Percentiles rank a stretch among this genome's conserved stretches.
Conservation (phyloP, 2,329 filamentous ascomycete species). For the Claviceps pusilla region DNA sequence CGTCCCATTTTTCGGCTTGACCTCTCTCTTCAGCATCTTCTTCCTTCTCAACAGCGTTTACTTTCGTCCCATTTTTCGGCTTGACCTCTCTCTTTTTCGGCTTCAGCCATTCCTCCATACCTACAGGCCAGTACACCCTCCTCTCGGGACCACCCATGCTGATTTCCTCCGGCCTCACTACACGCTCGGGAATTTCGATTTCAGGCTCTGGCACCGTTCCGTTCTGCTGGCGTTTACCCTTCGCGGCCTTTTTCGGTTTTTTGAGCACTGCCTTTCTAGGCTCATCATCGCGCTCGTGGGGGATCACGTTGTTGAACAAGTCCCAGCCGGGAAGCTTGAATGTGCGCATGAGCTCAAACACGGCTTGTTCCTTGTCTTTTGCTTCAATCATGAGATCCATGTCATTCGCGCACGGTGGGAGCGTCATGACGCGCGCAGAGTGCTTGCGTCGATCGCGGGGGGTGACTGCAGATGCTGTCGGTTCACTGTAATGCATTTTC, state of each 20-base stretch:
- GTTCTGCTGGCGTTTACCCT: conserved; percentile 22
- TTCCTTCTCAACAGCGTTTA: conserved; percentile 12
- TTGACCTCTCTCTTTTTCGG: conserved; percentile 59
- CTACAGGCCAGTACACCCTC: conserved; percentile 79
- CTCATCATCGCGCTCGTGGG: conserved; percentile 63
- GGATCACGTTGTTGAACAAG: conserved; percentile 60
- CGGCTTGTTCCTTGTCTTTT: conserved; percentile 94
- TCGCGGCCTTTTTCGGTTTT: conserved; percentile 25
- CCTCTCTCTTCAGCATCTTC: too few relatives aligned
- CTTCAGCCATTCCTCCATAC: conserved; percentile 79
- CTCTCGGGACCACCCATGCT: conserved; percentile 74
- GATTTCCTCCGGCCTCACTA: conserved; percentile 51
- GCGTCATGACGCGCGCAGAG: conserved; percentile 57
- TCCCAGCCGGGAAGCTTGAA: conserved; percentile 74
- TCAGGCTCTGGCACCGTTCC: conserved; percentile 22
- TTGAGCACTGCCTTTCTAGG: conserved; percentile 30
- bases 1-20: too few relatives aligned
- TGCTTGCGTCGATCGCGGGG: conserved; percentile 70
- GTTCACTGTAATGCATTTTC: conserved; percentile 96
- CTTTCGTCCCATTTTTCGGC: conserved; percentile 22
- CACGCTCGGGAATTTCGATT: conserved; percentile 22
- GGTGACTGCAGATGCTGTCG: conserved; percentile 48
- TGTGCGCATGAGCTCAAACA: conserved; percentile 82
- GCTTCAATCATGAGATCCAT: conserved; percentile 99
- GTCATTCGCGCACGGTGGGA: conserved; percentile 67